Evolutionary conservation across 2,329 filamentous ascomycete species (phyloP).

Genomic region (Colletotrichum aenigma): DNA sequence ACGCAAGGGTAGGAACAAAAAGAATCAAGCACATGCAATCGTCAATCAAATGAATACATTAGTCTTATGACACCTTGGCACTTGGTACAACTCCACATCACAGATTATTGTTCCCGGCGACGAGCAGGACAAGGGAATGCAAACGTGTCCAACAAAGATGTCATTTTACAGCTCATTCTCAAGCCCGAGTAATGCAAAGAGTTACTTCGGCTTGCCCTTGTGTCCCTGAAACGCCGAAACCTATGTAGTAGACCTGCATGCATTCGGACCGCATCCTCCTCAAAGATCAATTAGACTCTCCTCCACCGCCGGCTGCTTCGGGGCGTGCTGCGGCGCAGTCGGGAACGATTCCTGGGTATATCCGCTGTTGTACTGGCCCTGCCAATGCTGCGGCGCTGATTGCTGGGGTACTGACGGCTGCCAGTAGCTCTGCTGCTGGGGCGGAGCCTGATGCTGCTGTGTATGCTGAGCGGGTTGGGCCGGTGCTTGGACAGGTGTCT

Average conservation of each 20-base stretch:
- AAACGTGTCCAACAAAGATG: background rate
- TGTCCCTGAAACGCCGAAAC: conserved; percentile 13
- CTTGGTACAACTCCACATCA: background rate
- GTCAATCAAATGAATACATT: background rate
- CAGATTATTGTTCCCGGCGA: background rate
- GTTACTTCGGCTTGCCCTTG: background rate
- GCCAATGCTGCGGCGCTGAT: conserved; percentile 27
- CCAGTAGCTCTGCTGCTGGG: conserved; percentile 35
- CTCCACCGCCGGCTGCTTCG: conserved; percentile 65
- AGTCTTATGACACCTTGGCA: background rate
- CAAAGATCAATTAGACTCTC: conserved; percentile 82
- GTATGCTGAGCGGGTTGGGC: conserved; percentile 40
- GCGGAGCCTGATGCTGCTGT: conserved; percentile 24
- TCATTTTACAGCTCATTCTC: conserved; percentile 11
- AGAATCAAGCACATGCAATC: background rate
- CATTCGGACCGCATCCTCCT: background rate
- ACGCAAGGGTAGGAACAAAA: background rate
- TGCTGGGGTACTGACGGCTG: conserved; percentile 35
- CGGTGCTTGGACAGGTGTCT: conserved; percentile 31
- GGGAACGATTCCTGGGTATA: conserved; percentile 70
- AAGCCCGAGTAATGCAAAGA: conserved; percentile 3
- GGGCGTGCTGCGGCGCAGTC: conserved; percentile 66
- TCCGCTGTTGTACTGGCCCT: conserved; percentile 35
- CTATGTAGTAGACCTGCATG: conserved; percentile 1
- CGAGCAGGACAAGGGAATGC: background rate